phyloP scores from a whole-genome alignment of 306 rosid genomes.

The Hylodesmum podocarpum region DNA sequence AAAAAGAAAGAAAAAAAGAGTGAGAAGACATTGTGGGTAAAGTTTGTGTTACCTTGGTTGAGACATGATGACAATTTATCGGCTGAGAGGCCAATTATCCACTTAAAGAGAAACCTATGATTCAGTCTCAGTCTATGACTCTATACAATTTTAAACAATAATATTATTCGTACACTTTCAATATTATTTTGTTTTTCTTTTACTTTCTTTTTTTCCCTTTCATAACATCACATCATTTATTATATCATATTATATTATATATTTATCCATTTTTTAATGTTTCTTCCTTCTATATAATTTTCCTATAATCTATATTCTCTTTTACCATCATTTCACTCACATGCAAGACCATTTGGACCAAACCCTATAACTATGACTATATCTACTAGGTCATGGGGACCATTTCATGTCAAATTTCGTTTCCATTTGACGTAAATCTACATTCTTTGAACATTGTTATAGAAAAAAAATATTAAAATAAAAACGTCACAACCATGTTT shows the following conservation, averaged over 20 bases:
- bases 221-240: background rate
- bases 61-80: slow-evolving; percentile 53
- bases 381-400: slow-evolving; percentile 4
- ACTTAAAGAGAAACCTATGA: slow-evolving; percentile 47
- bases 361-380: background rate
- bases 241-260: background rate
- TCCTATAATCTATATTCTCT: slow-evolving; percentile 32
- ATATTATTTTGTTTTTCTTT: background rate
- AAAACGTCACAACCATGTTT: background rate
- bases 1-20: background rate
- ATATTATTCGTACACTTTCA: background rate
- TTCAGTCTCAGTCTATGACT: slow-evolving; percentile 17
- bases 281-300: background rate
- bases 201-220: background rate
- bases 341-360: slow-evolving; percentile 36
- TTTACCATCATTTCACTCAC: slow-evolving; percentile 54
- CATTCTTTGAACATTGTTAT: background rate
- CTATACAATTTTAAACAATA: slow-evolving; percentile 30
- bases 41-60: slow-evolving; percentile 40
- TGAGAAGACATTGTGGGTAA: slow-evolving; percentile 17
- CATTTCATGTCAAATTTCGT: slow-evolving; percentile 22
- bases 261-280: background rate
- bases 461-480: background rate
- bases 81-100: slow-evolving; percentile 49
- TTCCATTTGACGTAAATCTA: background rate